phyloP scores from a whole-genome alignment of 805 yeast genomes.

The Kodamaea lidongshanica region DNA sequence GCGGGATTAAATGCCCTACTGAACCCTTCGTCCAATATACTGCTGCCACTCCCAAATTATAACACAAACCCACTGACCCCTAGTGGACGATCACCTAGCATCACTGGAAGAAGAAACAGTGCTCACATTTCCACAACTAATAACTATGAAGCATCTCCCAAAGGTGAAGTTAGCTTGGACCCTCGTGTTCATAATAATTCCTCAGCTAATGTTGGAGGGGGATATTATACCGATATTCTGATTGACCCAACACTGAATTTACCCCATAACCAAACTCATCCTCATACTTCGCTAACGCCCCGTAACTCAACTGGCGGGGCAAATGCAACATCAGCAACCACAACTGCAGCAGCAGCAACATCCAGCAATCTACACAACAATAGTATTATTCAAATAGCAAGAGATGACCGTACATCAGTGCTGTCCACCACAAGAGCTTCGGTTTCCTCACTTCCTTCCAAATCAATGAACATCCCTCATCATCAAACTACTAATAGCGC shows the following conservation, averaged over 20 bases:
- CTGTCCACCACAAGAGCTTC: constrained; percentile 29
- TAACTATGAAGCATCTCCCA: constrained; percentile 20
- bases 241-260: constrained; percentile 42
- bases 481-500: constrained; percentile 35
- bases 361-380: constrained; percentile 26
- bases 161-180: constrained; percentile 24
- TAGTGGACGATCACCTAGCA: constrained; percentile 16
- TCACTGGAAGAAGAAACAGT: constrained; percentile 2
- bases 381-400: constrained; percentile 35
- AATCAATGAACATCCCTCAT: constrained; percentile 42
- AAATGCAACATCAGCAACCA: constrained; percentile 4
- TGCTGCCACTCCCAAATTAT: constrained; percentile 23
- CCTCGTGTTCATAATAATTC: constrained; percentile 25
- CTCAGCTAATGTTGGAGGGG: constrained; percentile 30
- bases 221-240: constrained; percentile 39
- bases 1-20: constrained; percentile 41
- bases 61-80: constrained; percentile 19
- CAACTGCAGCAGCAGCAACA: constrained; percentile 10
- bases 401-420: constrained; percentile 34
- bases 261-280: constrained; percentile 36
- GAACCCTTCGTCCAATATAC: constrained; percentile 25
- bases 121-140: constrained; percentile 6
- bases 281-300: constrained; percentile 27
- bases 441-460: constrained; percentile 38
- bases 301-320: constrained; percentile 20